Conservation (phyloP, 495 filamentous ascomycete genomes). For the Penicillium salamii region DNA sequence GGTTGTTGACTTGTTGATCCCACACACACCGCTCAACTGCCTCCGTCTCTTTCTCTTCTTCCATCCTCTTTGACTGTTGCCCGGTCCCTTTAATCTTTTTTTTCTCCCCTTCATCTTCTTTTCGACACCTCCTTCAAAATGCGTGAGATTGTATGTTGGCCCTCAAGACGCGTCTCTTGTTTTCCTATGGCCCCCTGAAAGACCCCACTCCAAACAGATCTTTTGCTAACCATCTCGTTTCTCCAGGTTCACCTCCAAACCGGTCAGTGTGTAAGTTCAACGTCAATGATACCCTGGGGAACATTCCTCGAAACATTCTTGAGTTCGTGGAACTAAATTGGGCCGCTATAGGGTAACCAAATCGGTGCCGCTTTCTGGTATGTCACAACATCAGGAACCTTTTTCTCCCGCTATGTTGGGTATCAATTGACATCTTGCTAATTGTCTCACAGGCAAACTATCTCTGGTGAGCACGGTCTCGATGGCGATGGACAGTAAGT, state of each 20-base stretch:
- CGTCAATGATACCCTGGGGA: neutral
- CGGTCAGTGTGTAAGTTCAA: conserved; percentile 85
- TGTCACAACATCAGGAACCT: conserved; percentile 28
- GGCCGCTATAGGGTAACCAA: conserved; percentile 84
- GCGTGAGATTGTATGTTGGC: conserved; percentile 86
- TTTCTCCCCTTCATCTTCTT: conserved; percentile 5
- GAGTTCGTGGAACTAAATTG: conserved; percentile 25
- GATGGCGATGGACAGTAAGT: conserved; percentile 91
- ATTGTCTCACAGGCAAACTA: conserved; percentile 71
- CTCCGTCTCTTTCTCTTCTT: conserved; percentile 25
- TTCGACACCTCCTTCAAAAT: conserved; percentile 57
- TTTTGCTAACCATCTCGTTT: conserved; percentile 34
- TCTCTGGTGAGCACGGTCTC: conserved; percentile 98
- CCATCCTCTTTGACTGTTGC: conserved; percentile 16
- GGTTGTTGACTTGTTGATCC: conserved; percentile 35
- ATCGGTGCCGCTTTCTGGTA: conserved; percentile 99
- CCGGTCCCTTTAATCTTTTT: conserved; percentile 17
- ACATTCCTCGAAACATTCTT: conserved; percentile 9
- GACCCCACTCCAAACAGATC: conserved; percentile 39
- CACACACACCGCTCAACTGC: conserved; percentile 35
- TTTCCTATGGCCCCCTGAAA: conserved; percentile 36
- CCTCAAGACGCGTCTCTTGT: conserved; percentile 37
- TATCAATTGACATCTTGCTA: conserved; percentile 28
- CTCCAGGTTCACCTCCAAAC: conserved; percentile 94
- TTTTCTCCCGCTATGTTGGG: neutral